phyloP scores from a whole-genome alignment of 2,329 filamentous ascomycete genomes.

The Ramichloridium luteum region DNA sequence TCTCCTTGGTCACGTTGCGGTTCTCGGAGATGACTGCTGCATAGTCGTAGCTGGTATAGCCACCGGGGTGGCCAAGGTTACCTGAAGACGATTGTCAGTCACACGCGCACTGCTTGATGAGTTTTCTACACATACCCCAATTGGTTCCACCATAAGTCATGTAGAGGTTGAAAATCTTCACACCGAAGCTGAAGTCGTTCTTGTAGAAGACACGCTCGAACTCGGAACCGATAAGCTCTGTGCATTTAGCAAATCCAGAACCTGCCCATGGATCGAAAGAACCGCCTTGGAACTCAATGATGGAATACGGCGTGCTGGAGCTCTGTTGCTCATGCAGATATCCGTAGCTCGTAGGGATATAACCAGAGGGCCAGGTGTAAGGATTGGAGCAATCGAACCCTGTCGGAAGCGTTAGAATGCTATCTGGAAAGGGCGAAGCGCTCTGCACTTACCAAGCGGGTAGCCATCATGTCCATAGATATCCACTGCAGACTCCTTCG shows the following conservation, averaged over 20 bases:
- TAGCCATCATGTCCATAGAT: conserved; percentile 57
- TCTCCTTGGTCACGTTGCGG: conserved; percentile 55
- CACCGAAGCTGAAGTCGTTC: conserved; percentile 33
- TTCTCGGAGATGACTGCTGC: conserved; percentile 56
- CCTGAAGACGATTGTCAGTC: conserved; percentile 25
- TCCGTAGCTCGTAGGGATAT: conserved; percentile 46
- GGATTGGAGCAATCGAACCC: conserved; percentile 51
- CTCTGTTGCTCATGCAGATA: conserved; percentile 46
- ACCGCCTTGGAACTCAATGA: conserved; percentile 41
- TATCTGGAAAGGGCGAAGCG: too few relatives aligned
- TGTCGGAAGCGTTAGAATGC: too few relatives aligned
- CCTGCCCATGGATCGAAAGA: conserved; percentile 67
- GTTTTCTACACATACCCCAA: conserved; percentile 40
- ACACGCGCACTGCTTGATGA: too few relatives aligned
- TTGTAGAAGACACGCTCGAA: conserved; percentile 72
- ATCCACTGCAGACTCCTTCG: conserved; percentile 39
- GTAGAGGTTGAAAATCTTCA: conserved; percentile 59
- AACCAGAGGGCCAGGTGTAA: conserved; percentile 45
- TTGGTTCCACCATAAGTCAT: conserved; percentile 75
- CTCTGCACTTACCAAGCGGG: conserved; percentile 35
- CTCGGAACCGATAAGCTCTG: conserved; percentile 54
- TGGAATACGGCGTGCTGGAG: conserved; percentile 51
- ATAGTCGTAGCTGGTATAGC: conserved; percentile 47
- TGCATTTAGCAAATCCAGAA: conserved; percentile 54
- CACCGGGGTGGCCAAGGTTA: conserved; percentile 58